Evolutionary conservation across 495 filamentous ascomycete genomes (phyloP).

Genomic region (Usnea hakonensis): DNA sequence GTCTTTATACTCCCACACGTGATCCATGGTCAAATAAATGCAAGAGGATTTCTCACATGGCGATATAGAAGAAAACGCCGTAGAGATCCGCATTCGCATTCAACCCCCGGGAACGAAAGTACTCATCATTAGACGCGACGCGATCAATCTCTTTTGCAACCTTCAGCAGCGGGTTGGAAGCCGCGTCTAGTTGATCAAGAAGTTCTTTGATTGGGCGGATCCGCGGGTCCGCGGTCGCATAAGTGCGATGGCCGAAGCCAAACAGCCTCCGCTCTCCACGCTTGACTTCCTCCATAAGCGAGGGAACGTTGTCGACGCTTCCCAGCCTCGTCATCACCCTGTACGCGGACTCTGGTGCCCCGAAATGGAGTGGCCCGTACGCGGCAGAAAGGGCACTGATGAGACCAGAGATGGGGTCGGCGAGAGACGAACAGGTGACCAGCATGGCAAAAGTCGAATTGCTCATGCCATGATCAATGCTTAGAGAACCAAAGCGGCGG

Average conservation of each 20-base stretch:
- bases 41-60: constrained; percentile 32
- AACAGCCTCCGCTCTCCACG: constrained; percentile 44
- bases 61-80: constrained; percentile 49
- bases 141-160: constrained; percentile 45
- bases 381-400: constrained; percentile 42
- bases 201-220: constrained; percentile 41
- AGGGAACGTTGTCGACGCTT: constrained; percentile 37
- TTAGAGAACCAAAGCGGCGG: constrained; percentile 31
- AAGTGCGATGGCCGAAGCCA: constrained; percentile 54
- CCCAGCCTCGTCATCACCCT: constrained; percentile 41
- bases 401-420: constrained; percentile 36
- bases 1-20: too few species aligned
- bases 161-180: constrained; percentile 39
- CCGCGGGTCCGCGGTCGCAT: constrained; percentile 47
- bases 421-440: constrained; percentile 31
- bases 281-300: constrained; percentile 45
- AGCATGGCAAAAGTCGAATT: constrained; percentile 31
- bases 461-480: constrained; percentile 35
- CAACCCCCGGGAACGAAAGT: constrained; percentile 41
- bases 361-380: constrained; percentile 51
- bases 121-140: constrained; percentile 43
- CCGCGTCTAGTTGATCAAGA: constrained; percentile 33
- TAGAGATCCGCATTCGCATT: constrained; percentile 54
- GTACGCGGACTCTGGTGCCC: constrained; percentile 51
- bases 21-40: too few species aligned